Conservation (phyloP, 495 filamentous ascomycete species). For the Rhizodiscina lignyota region DNA sequence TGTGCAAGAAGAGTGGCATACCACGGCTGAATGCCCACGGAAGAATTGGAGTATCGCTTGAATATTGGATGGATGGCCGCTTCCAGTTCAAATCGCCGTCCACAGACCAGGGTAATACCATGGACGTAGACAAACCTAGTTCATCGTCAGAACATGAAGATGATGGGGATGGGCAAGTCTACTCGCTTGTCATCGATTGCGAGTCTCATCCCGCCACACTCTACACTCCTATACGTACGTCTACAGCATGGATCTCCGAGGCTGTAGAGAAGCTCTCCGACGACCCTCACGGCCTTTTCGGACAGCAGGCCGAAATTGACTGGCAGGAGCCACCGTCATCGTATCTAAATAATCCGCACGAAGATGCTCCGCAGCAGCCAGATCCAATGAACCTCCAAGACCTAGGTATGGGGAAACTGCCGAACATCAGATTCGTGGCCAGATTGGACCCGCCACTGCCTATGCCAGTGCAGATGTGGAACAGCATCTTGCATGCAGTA, state of each 20-base stretch:
- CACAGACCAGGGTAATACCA: conserved; percentile 8
- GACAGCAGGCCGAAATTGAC: conserved; percentile 39
- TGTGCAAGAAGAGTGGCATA: conserved; percentile 53
- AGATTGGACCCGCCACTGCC: conserved; percentile 71
- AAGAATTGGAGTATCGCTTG: conserved; percentile 57
- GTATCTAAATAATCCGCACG: no score
- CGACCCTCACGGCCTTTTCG: conserved; percentile 21
- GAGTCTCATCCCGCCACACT: conserved; percentile 31
- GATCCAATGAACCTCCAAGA: no score
- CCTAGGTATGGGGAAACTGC: no score
- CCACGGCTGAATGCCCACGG: conserved; percentile 62
- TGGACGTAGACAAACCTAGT: conserved; percentile 8
- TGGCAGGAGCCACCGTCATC: conserved; percentile 54
- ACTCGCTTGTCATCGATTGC: conserved; percentile 49
- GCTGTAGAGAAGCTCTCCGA: conserved; percentile 14
- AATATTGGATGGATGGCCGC: conserved; percentile 68
- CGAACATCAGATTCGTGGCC: conserved; percentile 72
- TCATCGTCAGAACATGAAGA: conserved; percentile 9
- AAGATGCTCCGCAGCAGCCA: no score
- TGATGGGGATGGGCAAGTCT: conserved; percentile 23
- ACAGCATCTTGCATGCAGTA: conserved; percentile 50
- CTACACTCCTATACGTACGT: conserved; percentile 43
- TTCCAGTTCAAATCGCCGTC: conserved; percentile 23
- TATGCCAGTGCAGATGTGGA: conserved; percentile 48
- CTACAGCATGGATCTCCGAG: conserved; percentile 46